Conservation (phyloP, 1,139 yeast species). For the Protomyces pachydermus region DNA sequence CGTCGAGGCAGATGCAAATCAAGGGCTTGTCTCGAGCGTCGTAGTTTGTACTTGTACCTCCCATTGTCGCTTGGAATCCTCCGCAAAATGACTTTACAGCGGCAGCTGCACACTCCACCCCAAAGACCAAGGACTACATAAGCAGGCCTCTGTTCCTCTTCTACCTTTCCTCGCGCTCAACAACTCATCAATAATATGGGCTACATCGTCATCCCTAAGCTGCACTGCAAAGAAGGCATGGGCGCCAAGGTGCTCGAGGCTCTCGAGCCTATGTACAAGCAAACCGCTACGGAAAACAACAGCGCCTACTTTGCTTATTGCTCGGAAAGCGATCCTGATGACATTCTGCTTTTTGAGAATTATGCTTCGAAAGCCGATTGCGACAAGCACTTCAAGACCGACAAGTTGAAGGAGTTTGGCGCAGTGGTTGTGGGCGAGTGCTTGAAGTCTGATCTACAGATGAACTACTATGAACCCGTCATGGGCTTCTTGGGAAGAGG, state of each 20-base stretch:
- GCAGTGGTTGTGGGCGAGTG: constrained; percentile 4
- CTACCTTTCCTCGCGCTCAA: not conserved
- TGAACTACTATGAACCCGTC: constrained; percentile 7
- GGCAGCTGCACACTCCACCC: too few relatives aligned
- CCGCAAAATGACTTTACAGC: too few relatives aligned
- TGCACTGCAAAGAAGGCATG: constrained; percentile 3
- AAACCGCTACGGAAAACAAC: constrained; percentile 8
- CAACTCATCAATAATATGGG: not conserved
- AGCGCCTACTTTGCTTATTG: constrained; percentile 13
- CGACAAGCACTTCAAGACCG: constrained; percentile 10
- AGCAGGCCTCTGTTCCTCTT: too few relatives aligned
- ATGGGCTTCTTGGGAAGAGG: constrained; percentile 11
- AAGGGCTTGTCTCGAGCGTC: too few relatives aligned
- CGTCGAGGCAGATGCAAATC: too few relatives aligned
- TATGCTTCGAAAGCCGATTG: constrained; percentile 11
- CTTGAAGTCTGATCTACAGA: not conserved
- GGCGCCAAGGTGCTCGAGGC: constrained; percentile 4
- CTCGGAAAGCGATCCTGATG: constrained; percentile 3
- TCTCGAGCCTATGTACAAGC: constrained; percentile 12
- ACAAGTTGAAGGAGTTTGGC: constrained; percentile 4
- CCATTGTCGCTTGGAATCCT: too few relatives aligned
- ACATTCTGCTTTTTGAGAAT: constrained; percentile 4
- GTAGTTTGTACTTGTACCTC: too few relatives aligned
- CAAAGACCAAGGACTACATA: too few relatives aligned
- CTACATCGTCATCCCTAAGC: constrained; percentile 12